Evolutionary conservation across 495 filamentous ascomycete genomes (phyloP), one percentile per base, ranked within the genome.

Genomic region (Penicillium samsonianum): DNA sequence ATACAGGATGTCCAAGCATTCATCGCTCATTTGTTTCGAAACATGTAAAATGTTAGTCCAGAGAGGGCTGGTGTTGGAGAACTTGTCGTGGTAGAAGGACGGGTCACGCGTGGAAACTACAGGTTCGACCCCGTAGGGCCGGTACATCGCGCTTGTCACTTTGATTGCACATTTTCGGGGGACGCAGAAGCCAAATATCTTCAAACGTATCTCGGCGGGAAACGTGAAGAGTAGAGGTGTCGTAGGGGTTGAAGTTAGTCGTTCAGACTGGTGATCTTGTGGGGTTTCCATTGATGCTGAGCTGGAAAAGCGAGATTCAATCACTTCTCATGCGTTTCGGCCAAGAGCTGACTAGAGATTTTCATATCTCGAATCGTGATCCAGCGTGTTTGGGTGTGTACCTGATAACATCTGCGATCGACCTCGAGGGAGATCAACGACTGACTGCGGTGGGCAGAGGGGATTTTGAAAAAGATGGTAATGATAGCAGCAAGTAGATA

Each of bases 111-210:
- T 50, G 10, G 47, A 50, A 14, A 50, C 47, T 6, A 50, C 1
- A 11, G 47, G 47, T 5, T 50, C 17, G 2, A 50, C 30, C 0
- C 47, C 47, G 16, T 19, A 50, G n/a, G 28, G 28, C 2, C 47
- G 47, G 12, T 47, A 30, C n/a, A 19, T 30, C 2, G 16, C 16
- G 11, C 19, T 47, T 28, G 26, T 19, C 3, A 47, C 45, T 30
- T 31, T 47, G 26, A 47, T 47, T n/a, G 26, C 45, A 9, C 45
- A 47, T 30, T 26, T 47, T 2, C 19, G 47, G 20, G 47, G 47
- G 6, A 35, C 16, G 30, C 30, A 22, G 31, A 23, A 16, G 19
- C 47, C 19, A 17, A 30, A 37, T 10, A 50, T 50, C 1, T 35
- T 1, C 16, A n/a, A 10, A n/a, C 47, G 47, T 23, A 50, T 6